phyloP scores from a whole-genome alignment of 2,329 filamentous ascomycete genomes.

The Trichophyton simii region DNA sequence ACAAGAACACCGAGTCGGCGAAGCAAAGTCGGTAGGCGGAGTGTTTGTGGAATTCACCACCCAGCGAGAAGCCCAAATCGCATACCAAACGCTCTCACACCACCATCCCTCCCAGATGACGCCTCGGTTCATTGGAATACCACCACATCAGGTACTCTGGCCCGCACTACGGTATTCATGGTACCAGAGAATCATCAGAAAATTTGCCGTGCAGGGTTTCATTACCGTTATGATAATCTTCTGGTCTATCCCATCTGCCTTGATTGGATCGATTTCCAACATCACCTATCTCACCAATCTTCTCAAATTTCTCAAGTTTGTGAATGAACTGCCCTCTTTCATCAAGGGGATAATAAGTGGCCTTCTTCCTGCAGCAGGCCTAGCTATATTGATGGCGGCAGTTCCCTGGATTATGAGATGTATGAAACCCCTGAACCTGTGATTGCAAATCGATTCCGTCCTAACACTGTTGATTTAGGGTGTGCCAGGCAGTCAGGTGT shows the following conservation, averaged over 20 bases:
- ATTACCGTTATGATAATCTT: constrained; percentile 72
- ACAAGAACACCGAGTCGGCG: constrained; percentile 48
- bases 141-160: constrained; percentile 82
- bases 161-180: constrained; percentile 64
- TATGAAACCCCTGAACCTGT: constrained; percentile 31
- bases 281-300: constrained; percentile 50
- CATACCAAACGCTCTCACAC: constrained; percentile 72
- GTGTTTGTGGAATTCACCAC: constrained; percentile 83
- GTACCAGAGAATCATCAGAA: constrained; percentile 67
- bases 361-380: constrained; percentile 63
- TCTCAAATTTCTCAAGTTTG: constrained; percentile 55
- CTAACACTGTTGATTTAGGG: constrained; percentile 32
- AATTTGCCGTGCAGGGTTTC: constrained; percentile 55
- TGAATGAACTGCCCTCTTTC: constrained; percentile 54
- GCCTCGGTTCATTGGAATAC: constrained; percentile 72
- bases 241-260: constrained; percentile 63
- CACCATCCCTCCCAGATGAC: constrained; percentile 79
- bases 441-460: not conserved
- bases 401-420: constrained; percentile 70
- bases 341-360: constrained; percentile 74
- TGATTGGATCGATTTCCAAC: constrained; percentile 81
- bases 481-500: constrained; percentile 69
- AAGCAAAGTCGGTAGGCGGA: constrained; percentile 54
- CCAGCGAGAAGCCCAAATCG: constrained; percentile 72
- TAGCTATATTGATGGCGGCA: constrained; percentile 75